A percentile compares a stretch with the other conserved stretches of the same genome.
Conservation (phyloP, 2,329 filamentous ascomycete species). For the Curvularia sp. region DNA sequence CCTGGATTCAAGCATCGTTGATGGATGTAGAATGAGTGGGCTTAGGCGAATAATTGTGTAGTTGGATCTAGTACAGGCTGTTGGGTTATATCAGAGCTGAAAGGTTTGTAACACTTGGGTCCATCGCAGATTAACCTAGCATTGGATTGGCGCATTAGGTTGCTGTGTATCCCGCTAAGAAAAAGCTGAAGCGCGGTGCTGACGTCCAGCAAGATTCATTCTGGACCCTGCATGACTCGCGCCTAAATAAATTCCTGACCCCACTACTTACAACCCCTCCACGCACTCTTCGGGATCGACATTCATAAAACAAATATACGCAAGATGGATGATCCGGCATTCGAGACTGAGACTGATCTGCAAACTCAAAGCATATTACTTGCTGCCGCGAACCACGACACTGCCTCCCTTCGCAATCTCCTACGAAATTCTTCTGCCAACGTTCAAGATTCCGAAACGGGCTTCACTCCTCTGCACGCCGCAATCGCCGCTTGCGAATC, state of each 20-base stretch:
- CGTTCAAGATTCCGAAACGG: constrained; percentile 82
- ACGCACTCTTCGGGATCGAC: background rate
- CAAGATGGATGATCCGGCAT: constrained; percentile 46
- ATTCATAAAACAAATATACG: background rate
- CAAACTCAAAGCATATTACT: constrained; percentile 68
- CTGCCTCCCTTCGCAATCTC: constrained; percentile 71
- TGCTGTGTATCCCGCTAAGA: background rate
- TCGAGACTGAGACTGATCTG: constrained; percentile 53
- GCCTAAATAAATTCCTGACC: constrained; percentile 19
- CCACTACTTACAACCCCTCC: constrained; percentile 11
- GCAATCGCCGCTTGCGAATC: constrained; percentile 72
- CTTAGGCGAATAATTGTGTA: background rate
- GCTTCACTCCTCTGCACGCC: constrained; percentile 87
- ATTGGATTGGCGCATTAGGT: background rate
- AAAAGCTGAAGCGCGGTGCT: background rate
- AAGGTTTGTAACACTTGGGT: background rate
- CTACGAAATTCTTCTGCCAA: constrained; percentile 71
- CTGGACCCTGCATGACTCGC: constrained; percentile 23
- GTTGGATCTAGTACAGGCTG: background rate
- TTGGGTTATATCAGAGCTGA: background rate
- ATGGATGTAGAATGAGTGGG: constrained; percentile 4
- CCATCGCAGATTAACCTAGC: background rate
- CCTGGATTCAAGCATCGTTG: constrained; percentile 30
- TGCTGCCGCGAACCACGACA: constrained; percentile 71
- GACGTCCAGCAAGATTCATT: background rate